A percentile compares a stretch with the other conserved stretches of the same genome.
phyloP scores from a whole-genome alignment of 129 eudicot genomes.

The Silybum marianum region DNA sequence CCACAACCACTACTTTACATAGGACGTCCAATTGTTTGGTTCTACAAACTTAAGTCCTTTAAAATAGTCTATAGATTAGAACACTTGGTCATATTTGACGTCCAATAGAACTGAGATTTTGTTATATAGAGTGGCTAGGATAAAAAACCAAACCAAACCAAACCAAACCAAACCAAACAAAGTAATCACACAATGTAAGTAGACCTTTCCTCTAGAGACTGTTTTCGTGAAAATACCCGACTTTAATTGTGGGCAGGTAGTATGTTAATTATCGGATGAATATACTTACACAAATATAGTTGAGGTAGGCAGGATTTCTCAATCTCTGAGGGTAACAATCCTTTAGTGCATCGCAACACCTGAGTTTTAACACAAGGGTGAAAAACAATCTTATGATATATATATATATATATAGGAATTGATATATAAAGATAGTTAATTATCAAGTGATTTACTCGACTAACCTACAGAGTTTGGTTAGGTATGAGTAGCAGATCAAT shows the following conservation, averaged over 20 bases:
- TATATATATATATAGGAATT: background rate
- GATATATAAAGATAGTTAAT: background rate
- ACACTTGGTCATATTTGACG: too few relatives aligned
- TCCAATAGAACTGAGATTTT: too few relatives aligned
- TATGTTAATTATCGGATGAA: background rate
- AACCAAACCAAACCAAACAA: too few relatives aligned
- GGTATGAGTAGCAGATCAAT: slow-evolving; percentile 22
- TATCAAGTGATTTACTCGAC: background rate
- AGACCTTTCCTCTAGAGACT: too few relatives aligned
- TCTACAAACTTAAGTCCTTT: too few relatives aligned
- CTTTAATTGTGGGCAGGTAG: background rate
- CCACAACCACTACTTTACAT: too few relatives aligned
- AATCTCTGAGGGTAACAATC: slow-evolving; percentile 14
- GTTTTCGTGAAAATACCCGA: background rate
- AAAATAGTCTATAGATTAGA: too few relatives aligned
- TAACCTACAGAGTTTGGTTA: slow-evolving; percentile 31
- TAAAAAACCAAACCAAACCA: too few relatives aligned
- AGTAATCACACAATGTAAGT: too few relatives aligned
- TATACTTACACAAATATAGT: slow-evolving; percentile 30
- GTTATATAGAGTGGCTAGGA: too few relatives aligned
- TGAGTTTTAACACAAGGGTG: slow-evolving; percentile 18
- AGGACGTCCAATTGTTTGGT: too few relatives aligned
- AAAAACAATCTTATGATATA: background rate
- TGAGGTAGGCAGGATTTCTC: slow-evolving; percentile 8
- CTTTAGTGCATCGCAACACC: slow-evolving; percentile 17